Base-by-base conservation (phyloP, 2,329 filamentous ascomycete genomes). In the Penicillium oxalicum region DNA sequence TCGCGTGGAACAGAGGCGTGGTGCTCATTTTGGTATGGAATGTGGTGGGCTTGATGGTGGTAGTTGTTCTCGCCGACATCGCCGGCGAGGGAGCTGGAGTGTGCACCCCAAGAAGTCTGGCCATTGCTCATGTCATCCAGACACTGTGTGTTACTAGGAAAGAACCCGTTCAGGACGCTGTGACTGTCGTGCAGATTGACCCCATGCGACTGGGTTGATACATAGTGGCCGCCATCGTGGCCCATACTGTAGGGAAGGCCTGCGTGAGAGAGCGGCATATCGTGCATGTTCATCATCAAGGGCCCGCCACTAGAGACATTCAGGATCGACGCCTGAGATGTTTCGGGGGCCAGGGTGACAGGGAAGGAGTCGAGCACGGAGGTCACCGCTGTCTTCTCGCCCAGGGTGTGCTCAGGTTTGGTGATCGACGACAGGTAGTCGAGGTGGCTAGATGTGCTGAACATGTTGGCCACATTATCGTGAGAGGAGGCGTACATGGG, bases 331-430 rank as follows among this genome's bases (percentile, higher is more conserved):
- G 64, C 52, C 40, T 68, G 65, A 36, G 60, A 63, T 24, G 59
- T 64, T 18, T 67, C 62, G 7, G 62, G 56, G n/a, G 60, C 62
- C 25, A 63, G 59, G 12, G 66, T 57, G 29, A 54, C 54, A 2
- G 65, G 57, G 43, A 63, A 70, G 1, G 64, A 59, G 48, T 70
- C 67, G 11, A 70, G 51, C 5, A 68, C 66, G 2, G 67, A 67
- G 29, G 61, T 64, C 11, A 66, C 61, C 1, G 67, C 62, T 1
- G 61, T 64, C 48, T 67, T 70, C 45, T 70, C 65, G 4, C 52
- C 55, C 5, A 67, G 51, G 4, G 56, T 56, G 35, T 69, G 66
- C 50, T 70, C 67, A 1, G 61, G 33, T 52, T 64, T 69, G 35
- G 58, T 62, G 46, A 70, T 68, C 6, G 63, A 50, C 41, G 55